phyloP scores from a whole-genome alignment of 2,329 filamentous ascomycete genomes.

The Microdochium trichocladiopsis region DNA sequence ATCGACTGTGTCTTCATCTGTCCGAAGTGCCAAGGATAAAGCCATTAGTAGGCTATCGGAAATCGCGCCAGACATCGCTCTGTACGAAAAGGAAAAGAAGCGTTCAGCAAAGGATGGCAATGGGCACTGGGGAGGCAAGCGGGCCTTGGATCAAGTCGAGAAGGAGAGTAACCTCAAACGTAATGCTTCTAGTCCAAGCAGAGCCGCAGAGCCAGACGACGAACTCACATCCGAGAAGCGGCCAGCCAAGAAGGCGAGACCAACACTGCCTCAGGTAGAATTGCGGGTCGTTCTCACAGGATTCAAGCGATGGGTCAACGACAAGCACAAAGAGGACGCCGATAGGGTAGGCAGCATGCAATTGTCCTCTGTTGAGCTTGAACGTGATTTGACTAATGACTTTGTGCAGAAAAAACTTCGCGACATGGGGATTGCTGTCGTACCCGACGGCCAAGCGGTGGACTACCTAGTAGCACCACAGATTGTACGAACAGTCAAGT shows the following conservation, averaged over 20 bases:
- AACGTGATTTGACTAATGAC: no score
- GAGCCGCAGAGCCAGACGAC: slow-evolving; percentile 26
- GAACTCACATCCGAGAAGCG: slow-evolving; percentile 42
- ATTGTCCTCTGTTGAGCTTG: slow-evolving; percentile 4
- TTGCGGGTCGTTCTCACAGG: slow-evolving; percentile 79
- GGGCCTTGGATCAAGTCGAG: slow-evolving; percentile 52
- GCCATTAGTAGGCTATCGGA: slow-evolving; percentile 71
- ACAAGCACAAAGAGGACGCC: slow-evolving; percentile 65
- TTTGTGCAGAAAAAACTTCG: slow-evolving; percentile 66
- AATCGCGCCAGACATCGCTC: slow-evolving; percentile 74
- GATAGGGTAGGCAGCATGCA: slow-evolving; percentile 59
- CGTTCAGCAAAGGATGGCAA: slow-evolving; percentile 45
- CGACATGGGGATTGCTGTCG: slow-evolving; percentile 73
- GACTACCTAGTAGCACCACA: slow-evolving; percentile 83
- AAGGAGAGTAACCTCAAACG: slow-evolving; percentile 30
- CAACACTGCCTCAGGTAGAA: slow-evolving; percentile 55
- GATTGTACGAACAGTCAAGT: slow-evolving; percentile 87
- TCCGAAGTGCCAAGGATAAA: slow-evolving; percentile 81
- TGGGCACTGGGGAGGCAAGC: slow-evolving; percentile 54
- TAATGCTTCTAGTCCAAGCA: slow-evolving; percentile 29
- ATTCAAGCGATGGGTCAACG: slow-evolving; percentile 73
- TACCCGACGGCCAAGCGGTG: slow-evolving; percentile 67
- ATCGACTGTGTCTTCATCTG: slow-evolving; percentile 56
- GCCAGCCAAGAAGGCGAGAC: slow-evolving; percentile 56
- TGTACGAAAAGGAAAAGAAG: slow-evolving; percentile 93